Conservation (phyloP, 805 yeast species). For the Metschnikowia matae region DNA sequence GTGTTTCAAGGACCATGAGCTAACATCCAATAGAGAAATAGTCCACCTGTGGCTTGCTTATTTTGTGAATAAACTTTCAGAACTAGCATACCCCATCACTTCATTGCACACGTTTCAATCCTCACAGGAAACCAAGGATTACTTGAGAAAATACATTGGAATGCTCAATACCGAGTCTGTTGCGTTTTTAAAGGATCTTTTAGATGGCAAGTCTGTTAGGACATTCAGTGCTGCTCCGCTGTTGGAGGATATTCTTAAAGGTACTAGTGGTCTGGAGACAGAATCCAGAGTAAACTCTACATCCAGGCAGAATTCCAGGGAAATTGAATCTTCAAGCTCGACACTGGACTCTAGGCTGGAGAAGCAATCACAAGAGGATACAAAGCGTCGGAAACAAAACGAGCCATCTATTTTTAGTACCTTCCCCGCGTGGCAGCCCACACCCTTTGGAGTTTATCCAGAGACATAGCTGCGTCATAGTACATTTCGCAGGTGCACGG, state of each 20-base stretch:
- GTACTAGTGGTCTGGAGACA: not conserved
- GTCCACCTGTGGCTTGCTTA: slow-evolving; percentile 1
- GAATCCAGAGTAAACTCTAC: not conserved
- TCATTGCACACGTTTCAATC: slow-evolving; percentile 3
- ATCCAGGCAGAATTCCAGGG: not conserved
- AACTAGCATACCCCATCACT: slow-evolving; percentile 5
- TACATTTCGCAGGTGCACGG: slow-evolving; percentile 1
- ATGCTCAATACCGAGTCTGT: not conserved
- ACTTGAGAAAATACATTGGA: slow-evolving; percentile 1
- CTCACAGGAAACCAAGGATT: not conserved
- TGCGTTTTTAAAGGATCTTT: not conserved
- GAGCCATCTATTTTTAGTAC: not conserved
- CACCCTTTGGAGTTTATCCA: slow-evolving; percentile 2
- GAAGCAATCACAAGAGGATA: not conserved
- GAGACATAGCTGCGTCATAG: not conserved
- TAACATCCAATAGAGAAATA: not conserved
- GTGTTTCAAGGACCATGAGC: not conserved
- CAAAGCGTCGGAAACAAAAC: not conserved
- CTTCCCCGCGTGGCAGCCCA: slow-evolving; percentile 1
- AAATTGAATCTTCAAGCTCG: not conserved
- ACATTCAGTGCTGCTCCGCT: slow-evolving; percentile 7
- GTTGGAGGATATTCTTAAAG: slow-evolving; percentile 8
- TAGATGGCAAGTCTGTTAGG: not conserved
- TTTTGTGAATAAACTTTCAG: not conserved
- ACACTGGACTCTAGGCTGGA: too few relatives aligned